phyloP scores from a whole-genome alignment of 331 rosid genomes.

The Saraca asoca region DNA sequence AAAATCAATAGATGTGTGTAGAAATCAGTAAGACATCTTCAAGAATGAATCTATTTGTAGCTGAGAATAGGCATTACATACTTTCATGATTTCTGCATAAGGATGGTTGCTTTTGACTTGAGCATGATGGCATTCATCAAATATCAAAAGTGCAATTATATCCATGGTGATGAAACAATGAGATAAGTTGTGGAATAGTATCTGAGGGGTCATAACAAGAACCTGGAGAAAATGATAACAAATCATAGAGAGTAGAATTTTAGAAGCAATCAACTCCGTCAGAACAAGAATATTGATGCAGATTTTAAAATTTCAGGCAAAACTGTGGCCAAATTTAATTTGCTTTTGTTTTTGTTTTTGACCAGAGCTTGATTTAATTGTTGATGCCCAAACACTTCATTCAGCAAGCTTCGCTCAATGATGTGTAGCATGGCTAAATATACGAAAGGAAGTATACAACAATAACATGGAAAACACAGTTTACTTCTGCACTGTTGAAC shows the following conservation, averaged over 20 bases:
- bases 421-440: not conserved
- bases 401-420: conserved; percentile 7
- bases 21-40: conserved; percentile 26
- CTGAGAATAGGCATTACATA: conserved; percentile 41
- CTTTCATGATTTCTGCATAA: conserved; percentile 89
- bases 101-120: conserved; percentile 86
- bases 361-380: conserved; percentile 2
- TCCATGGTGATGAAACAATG: conserved; percentile 88
- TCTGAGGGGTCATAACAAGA: conserved; percentile 90
- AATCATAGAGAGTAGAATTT: not conserved
- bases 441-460: conserved; percentile 4
- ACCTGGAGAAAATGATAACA: conserved; percentile 56
- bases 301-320: not conserved
- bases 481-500: conserved; percentile 27
- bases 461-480: conserved; percentile 14
- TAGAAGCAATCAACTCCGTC: conserved; percentile 23
- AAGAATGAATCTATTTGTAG: conserved; percentile 11
- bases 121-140: conserved; percentile 98
- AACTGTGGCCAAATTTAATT: not conserved
- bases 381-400: conserved; percentile 17
- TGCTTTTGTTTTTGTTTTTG: not conserved
- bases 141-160: conserved; percentile 74
- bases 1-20: conserved; percentile 7
- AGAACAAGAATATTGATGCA: conserved; percentile 12
- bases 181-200: conserved; percentile 58